Evolutionary conservation across 2,329 filamentous ascomycete genomes (phyloP).

Genomic region (Aspergillus ruber): DNA sequence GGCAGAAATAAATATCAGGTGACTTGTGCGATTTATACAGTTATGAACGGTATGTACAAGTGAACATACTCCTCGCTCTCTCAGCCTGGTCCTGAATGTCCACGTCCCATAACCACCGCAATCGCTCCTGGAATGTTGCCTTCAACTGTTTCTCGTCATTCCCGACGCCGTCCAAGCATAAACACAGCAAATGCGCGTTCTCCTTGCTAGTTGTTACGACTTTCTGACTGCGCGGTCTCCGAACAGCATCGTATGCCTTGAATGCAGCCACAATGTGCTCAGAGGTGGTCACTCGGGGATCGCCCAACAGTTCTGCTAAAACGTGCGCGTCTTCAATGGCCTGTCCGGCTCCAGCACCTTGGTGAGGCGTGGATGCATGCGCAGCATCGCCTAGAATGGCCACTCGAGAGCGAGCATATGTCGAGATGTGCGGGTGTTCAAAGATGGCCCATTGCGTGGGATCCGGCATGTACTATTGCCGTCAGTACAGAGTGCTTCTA

Average conservation of each 20-base stretch:
- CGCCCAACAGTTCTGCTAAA: slow-evolving; percentile 41
- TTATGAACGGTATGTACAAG: background rate
- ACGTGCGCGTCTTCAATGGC: slow-evolving; percentile 35
- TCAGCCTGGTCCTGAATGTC: slow-evolving; percentile 24
- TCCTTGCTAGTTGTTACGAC: slow-evolving; percentile 47
- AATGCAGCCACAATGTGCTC: slow-evolving; percentile 42
- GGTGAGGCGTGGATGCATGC: slow-evolving; percentile 33
- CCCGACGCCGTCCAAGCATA: slow-evolving; percentile 19
- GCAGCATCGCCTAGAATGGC: slow-evolving; percentile 34
- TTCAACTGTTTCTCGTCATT: slow-evolving; percentile 21
- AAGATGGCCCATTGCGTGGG: slow-evolving; percentile 33
- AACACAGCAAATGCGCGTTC: slow-evolving; percentile 28
- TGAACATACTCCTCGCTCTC: slow-evolving; percentile 7
- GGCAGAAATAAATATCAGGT: background rate
- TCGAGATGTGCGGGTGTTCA: slow-evolving; percentile 25
- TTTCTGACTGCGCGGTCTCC: slow-evolving; percentile 45
- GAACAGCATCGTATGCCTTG: slow-evolving; percentile 45
- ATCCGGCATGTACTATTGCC: slow-evolving; percentile 21
- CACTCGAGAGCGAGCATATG: slow-evolving; percentile 22
- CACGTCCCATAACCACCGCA: slow-evolving; percentile 30
- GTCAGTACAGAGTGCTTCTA: background rate
- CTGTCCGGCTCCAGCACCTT: slow-evolving; percentile 34
- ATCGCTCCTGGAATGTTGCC: slow-evolving; percentile 15
- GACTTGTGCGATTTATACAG: background rate
- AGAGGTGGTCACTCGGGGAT: slow-evolving; percentile 21